These are phyloP conservation scores for Epichloe elymi DNA, from an alignment of 2,329 filamentous ascomycete genomes.

Conservation along the genomic window DNA sequence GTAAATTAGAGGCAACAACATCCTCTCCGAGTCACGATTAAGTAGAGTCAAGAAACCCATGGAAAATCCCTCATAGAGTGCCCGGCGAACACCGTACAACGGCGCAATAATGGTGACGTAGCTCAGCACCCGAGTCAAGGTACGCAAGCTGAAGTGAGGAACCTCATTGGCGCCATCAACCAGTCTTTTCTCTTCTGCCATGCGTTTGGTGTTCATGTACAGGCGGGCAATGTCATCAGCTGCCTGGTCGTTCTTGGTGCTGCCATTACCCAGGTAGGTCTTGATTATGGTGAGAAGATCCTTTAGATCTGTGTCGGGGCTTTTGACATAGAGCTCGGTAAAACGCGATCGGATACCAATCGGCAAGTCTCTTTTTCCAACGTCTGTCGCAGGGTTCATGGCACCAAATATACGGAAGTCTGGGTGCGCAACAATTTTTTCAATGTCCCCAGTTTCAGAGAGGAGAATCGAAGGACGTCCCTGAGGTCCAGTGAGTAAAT, in stretches of 20 bases:
- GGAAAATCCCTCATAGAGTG: slow-evolving; percentile 87
- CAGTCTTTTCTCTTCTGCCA: slow-evolving; percentile 69
- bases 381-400: slow-evolving; percentile 97
- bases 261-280: slow-evolving; percentile 66
- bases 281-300: slow-evolving; percentile 81
- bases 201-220: slow-evolving; percentile 74
- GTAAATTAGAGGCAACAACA: slow-evolving; percentile 67
- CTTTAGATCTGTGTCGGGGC: slow-evolving; percentile 74
- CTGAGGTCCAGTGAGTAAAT: slow-evolving; percentile 64
- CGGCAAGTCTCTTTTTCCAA: slow-evolving; percentile 89
- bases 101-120: slow-evolving; percentile 80
- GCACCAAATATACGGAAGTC: slow-evolving; percentile 94
- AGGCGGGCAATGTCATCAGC: slow-evolving; percentile 72
- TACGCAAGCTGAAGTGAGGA: slow-evolving; percentile 92
- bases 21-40: slow-evolving; percentile 64
- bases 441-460: slow-evolving; percentile 86
- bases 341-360: slow-evolving; percentile 82
- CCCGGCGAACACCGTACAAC: slow-evolving; percentile 71
- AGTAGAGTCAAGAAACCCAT: slow-evolving; percentile 96
- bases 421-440: slow-evolving; percentile 77
- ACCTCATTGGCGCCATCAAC: slow-evolving; percentile 89
- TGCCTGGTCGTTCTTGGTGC: slow-evolving; percentile 57
- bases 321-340: slow-evolving; percentile 88
- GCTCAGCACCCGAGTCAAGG: slow-evolving; percentile 75
- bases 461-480: slow-evolving; percentile 72